Evolutionary conservation across 306 rosid species (phyloP).

Genomic region (Quercus parvula): DNA sequence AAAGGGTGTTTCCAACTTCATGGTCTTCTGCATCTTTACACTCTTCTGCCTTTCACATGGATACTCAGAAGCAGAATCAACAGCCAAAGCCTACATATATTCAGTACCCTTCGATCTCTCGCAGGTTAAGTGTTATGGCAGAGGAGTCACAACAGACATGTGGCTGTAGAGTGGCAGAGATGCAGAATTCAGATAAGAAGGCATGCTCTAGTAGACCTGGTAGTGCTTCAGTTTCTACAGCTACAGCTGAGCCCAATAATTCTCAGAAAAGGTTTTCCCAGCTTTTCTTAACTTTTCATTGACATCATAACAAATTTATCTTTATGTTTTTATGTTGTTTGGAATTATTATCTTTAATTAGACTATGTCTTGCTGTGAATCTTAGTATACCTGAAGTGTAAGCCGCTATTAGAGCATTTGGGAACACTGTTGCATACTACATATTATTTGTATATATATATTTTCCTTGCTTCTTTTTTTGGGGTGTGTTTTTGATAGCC

Average conservation of each 20-base stretch:
- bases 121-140: constrained; percentile 33
- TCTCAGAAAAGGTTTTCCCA: constrained; percentile 79
- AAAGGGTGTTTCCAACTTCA: constrained; percentile 15
- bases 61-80: constrained; percentile 18
- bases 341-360: no score
- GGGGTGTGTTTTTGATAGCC: no score
- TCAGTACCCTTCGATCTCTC: constrained; percentile 32
- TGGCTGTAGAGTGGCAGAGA: constrained; percentile 45
- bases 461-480: no score
- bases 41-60: no score
- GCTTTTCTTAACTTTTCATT: constrained; percentile 9
- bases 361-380: no score
- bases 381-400: no score
- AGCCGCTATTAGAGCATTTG: no score
- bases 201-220: constrained; percentile 10
- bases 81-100: constrained; percentile 44
- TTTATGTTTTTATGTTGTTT: no score
- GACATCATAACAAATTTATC: no score
- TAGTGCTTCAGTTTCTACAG: constrained; percentile 38
- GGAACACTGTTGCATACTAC: no score
- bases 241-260: constrained; percentile 56
- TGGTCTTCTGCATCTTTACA: constrained; percentile 33
- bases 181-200: constrained; percentile 56
- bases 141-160: constrained; percentile 43
- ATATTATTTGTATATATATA: no score